Evolutionary conservation across 805 yeast genomes (phyloP), one percentile per base, ranked within the genome.

Genomic region (Nakazawaea laoshanensis): DNA sequence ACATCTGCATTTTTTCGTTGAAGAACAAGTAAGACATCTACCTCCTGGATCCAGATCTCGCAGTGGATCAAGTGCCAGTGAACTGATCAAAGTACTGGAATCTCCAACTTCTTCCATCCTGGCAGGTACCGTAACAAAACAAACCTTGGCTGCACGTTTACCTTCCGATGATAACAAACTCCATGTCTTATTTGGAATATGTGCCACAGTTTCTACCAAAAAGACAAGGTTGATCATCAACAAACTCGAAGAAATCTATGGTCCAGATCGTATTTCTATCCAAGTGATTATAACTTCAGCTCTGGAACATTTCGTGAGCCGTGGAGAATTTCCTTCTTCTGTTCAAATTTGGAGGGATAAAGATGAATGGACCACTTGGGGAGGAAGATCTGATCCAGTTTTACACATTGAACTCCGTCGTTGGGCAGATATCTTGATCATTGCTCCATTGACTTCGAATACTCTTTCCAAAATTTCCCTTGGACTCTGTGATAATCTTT

Each of bases 1-100:
- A 41, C 94, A 83, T 55, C 87, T 92, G 1, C 94, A 82, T 54
- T 83, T 83, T 49, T 70, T 67, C 43, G 76, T 74, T 7, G 82
- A 77, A 40, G 88, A 81, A 36, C 64, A 79, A 2, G 49, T 74
- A n/a, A 77, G 72, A 46, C 77, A 68, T 44, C n/a, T n/a, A n/a
- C n/a, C n/a, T n/a, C n/a, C n/a, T n/a, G 61, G 60, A 4, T 50
- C 52, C 7, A 48, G 66, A 30, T 51, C 57, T 1, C 44, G 60
- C 16, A 52, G 58, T 27, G 53, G 55, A 2, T 55, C 60, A 5
- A 45, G 46, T 4, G 48, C 56, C 10, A 48, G 53, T 0, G 39
- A 40, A n/a, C 57, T 52, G 24, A 40, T 48, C 4, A 34, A 46
- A 40, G 32, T 29, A 8, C 12, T 14, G 31, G 16, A 19, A 25